phyloP scores from a whole-genome alignment of 1,139 yeast species.

The Kurtzmaniella quercitrusa region DNA sequence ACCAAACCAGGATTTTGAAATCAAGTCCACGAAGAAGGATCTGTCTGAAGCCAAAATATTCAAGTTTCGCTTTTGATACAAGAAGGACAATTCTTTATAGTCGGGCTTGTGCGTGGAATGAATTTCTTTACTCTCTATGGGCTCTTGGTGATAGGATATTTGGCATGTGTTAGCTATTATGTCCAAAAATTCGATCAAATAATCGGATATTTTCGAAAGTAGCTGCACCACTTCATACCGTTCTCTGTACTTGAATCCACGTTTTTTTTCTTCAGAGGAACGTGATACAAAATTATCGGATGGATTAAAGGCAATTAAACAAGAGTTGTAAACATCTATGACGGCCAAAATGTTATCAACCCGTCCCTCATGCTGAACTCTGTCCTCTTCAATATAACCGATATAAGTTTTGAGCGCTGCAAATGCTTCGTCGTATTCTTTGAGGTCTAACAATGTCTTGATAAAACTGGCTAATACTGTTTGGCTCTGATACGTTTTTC shows the following conservation, averaged over 20 bases:
- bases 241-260: slow-evolving; percentile 25
- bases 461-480: slow-evolving; percentile 31
- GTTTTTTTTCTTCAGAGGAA: slow-evolving; percentile 8
- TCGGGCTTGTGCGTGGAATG: slow-evolving; percentile 12
- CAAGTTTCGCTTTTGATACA: slow-evolving; percentile 35
- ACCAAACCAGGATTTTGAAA: slow-evolving; percentile 39
- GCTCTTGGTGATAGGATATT: slow-evolving; percentile 22
- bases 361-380: slow-evolving; percentile 30
- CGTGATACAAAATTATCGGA: slow-evolving; percentile 21
- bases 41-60: slow-evolving; percentile 28
- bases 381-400: slow-evolving; percentile 31
- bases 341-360: slow-evolving; percentile 32
- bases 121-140: slow-evolving; percentile 3
- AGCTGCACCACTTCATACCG: slow-evolving; percentile 19
- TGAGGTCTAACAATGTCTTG: slow-evolving; percentile 29
- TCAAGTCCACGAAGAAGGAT: slow-evolving; percentile 26
- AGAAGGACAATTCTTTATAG: slow-evolving; percentile 27
- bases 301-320: slow-evolving; percentile 38
- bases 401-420: slow-evolving; percentile 40
- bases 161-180: slow-evolving; percentile 22
- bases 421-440: slow-evolving; percentile 43
- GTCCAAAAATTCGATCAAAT: slow-evolving; percentile 23
- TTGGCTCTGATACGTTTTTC: slow-evolving; percentile 38
- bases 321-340: slow-evolving; percentile 34
- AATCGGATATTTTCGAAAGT: slow-evolving; percentile 17